Base-by-base conservation (phyloP, 2,329 filamentous ascomycete species). In the Proliferodiscus dingleyae region DNA sequence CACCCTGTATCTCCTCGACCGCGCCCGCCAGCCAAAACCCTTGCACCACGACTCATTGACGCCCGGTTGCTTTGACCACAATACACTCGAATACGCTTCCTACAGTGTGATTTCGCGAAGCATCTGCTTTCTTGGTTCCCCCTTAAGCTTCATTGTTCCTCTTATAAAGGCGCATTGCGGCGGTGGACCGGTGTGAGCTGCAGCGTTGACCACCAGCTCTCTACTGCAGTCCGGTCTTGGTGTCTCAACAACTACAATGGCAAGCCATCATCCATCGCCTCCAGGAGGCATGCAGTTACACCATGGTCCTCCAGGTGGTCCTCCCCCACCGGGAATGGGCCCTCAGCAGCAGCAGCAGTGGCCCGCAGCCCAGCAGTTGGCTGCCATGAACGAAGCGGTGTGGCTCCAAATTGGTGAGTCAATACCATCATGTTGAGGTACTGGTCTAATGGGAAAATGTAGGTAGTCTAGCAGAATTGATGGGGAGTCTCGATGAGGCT, bases 381-480 rank as follows among this genome's bases (percentile, higher is more conserved):
- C 81, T 5, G 73, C 80, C 5, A 78, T 91, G 61, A 97, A 95
- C 61, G 91, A 97, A 69, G 76, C 78, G 39, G 83, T 95, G 45
- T 97, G 91, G 91, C 77, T 95, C 62, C 87, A 93, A 65, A 86
- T 97, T 57, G 91, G 89, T 95, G 83, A 53, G 81, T 3, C 10
- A 37, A 18, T 32, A 21, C 13, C 36, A n/a, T 34, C 23, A n/a
- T 9, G 3, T 2, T n/a, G n/a, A n/a, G n/a, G n/a, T n/a, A n/a
- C n/a, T 51, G 19, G 10, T 37, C 62, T 68, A 50, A 71, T 57
- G 34, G 16, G 19, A 19, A 45, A 37, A 41, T 43, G 50, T 37
- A 95, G 90, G 91, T 29, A 87, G 81, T 59, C 77, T 95, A 51
- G 87, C 88, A 18, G 91, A 98, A 71, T 71, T 93, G 58, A 80